These are phyloP conservation scores for Cladosporium sp. DNA, from an alignment of 2,329 filamentous ascomycete genomes.

Conservation along the genomic window DNA sequence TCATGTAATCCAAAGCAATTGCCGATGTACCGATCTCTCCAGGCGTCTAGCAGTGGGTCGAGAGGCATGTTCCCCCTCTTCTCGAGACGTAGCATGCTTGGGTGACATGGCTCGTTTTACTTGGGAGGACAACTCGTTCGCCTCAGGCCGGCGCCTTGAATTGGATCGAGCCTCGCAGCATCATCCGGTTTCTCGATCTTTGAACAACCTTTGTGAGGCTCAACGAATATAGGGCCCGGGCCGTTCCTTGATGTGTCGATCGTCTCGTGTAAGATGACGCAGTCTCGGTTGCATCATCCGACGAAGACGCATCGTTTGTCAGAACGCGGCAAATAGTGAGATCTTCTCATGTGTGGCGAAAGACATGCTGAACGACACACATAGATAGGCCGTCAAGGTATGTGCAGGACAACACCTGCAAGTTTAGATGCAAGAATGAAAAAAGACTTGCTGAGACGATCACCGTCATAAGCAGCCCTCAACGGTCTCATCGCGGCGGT, in stretches of 20 bases:
- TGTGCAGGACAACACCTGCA: neutral
- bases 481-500: constrained; percentile 3
- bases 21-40: neutral
- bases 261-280: neutral
- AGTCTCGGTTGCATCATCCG: neutral
- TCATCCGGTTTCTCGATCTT: neutral
- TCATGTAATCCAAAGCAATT: neutral
- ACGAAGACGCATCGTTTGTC: neutral
- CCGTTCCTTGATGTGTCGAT: neutral
- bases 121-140: neutral
- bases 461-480: neutral
- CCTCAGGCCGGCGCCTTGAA: neutral
- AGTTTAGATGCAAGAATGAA: neutral
- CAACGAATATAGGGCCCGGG: neutral
- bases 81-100: neutral
- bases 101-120: neutral
- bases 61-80: neutral
- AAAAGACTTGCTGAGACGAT: neutral
- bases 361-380: neutral
- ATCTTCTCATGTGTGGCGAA: neutral
- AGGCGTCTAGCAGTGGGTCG: neutral
- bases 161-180: neutral
- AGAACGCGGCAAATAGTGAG: neutral
- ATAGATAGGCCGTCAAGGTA: neutral
- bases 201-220: neutral